These are phyloP conservation scores for Phytophthora pseudosyringae DNA, from an alignment of 352 stramenopile species.

Conservation along the genomic window DNA sequence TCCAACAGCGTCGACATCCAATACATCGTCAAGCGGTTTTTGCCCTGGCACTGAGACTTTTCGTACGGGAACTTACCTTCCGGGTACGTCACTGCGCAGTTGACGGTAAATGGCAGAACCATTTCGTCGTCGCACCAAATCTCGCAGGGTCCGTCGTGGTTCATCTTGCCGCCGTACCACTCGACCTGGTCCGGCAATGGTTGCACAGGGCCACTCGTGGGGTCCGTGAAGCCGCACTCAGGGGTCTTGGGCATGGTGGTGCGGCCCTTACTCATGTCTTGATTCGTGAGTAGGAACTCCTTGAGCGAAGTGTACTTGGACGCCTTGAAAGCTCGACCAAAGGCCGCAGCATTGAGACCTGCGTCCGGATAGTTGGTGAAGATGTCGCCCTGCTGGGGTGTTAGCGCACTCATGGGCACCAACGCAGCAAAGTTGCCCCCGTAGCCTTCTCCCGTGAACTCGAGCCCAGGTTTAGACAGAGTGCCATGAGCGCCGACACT, in stretches of 20 bases:
- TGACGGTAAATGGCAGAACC: constrained; percentile 40
- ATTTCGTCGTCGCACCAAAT: constrained; percentile 55
- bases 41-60: constrained; percentile 37
- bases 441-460: constrained; percentile 19
- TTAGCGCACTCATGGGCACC: constrained; percentile 20
- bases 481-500: constrained; percentile 22
- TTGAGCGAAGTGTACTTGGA: constrained; percentile 26
- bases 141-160: constrained; percentile 52
- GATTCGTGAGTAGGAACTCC: constrained; percentile 23
- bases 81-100: constrained; percentile 42
- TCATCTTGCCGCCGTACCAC: constrained; percentile 42
- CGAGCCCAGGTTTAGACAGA: constrained; percentile 13
- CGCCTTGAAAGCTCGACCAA: constrained; percentile 14
- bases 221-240: constrained; percentile 42
- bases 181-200: constrained; percentile 37
- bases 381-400: constrained; percentile 10
- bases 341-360: constrained; percentile 19
- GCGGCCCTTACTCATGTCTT: constrained; percentile 27
- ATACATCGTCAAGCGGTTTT: constrained; percentile 45
- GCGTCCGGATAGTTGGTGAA: constrained; percentile 27
- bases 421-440: constrained; percentile 19
- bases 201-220: constrained; percentile 25
- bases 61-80: constrained; percentile 38
- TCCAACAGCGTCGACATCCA: constrained; percentile 41
- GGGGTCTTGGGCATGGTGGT: constrained; percentile 28